Conservation (phyloP, 2,329 filamentous ascomycete species). For the Endothia cerciana region DNA sequence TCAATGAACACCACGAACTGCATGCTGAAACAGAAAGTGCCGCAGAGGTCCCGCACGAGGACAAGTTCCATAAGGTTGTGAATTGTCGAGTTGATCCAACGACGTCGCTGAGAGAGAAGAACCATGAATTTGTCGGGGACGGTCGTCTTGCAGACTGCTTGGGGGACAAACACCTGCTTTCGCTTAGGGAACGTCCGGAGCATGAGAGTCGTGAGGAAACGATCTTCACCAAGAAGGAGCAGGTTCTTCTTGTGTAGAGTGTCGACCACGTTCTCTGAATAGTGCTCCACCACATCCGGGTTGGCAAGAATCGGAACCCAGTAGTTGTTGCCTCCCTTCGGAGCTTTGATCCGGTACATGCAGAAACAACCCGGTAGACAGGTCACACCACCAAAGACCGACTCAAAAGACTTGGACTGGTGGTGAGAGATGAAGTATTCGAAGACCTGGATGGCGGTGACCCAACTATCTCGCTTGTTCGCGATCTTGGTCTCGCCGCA, state of each 20-base stretch:
- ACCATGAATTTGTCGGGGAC: constrained; percentile 93
- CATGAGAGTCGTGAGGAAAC: constrained; percentile 96
- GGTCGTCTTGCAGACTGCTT: constrained; percentile 98
- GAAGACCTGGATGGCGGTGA: constrained; percentile 97
- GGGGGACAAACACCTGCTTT: constrained; percentile 97
- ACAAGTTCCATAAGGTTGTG: constrained; percentile 99
- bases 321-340: constrained; percentile 98
- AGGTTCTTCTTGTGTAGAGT: constrained; percentile 98
- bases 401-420: constrained; percentile 95
- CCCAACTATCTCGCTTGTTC: constrained; percentile 94
- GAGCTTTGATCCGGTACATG: constrained; percentile 99
- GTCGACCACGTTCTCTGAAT: constrained; percentile 98
- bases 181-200: constrained; percentile 98
- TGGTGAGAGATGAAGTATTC: constrained; percentile 99
- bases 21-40: constrained; percentile 99
- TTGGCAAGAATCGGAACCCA: constrained; percentile 99
- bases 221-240: constrained; percentile 88
- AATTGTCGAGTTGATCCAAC: constrained; percentile 99
- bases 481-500: constrained; percentile 99
- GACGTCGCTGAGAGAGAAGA: constrained; percentile 87
- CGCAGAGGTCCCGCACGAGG: constrained; percentile 92
- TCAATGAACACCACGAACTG: constrained; percentile 98
- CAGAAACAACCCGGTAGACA: constrained; percentile 99
- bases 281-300: constrained; percentile 97
- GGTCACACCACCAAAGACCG: constrained; percentile 97